Evolutionary conservation across 108 stramenopile species (phyloP), one percentile per base, ranked within the genome.

Genomic region (Discostella pseudostelligera): DNA sequence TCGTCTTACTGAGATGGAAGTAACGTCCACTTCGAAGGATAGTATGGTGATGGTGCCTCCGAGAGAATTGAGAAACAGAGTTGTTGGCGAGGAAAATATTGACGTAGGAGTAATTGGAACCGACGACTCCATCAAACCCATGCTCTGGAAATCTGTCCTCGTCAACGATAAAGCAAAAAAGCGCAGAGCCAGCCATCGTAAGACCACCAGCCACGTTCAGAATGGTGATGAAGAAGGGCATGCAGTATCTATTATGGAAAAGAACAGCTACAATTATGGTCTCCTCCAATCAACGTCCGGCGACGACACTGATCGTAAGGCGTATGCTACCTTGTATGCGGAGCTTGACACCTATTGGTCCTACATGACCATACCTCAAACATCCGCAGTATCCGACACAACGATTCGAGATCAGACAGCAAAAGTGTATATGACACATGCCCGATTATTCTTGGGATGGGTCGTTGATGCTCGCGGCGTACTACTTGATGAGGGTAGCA

Each of bases 371-470:
- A 60, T 74, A 12, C 89, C 84, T 7, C 69, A 81, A 4, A 78
- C 83, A 4, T 64, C 74, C 10, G 65, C 86, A 0, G 39, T 55
- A 19, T 77, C 85, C 46, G 86, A 87, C 79, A 48, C 60, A 37
- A 83, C 89, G 0, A 88, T 93, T 37, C 83, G 92, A 39, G 72
- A 74, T 12, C 75, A 81, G 13, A 93, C 92, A 1, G 92, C 92
- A 24, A 69, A 81, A 16, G 86, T 93, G 0, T 93, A 93, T 48
- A 40, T 86, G 67, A 76, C 83, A 21, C 92, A 93, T 67, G 87
- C 89, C 26, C 79, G 78, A 39, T 75, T 84, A 40, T 93, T 89
- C 53, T 56, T 89, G 28, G 92, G 92, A 8, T 87, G 84, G 87
- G 72, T 61, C 24, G 47, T 83, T 19, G 51, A 69, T 51, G 72